Conservation (phyloP, 140 eudicot species). For the Flaveria floridana region DNA sequence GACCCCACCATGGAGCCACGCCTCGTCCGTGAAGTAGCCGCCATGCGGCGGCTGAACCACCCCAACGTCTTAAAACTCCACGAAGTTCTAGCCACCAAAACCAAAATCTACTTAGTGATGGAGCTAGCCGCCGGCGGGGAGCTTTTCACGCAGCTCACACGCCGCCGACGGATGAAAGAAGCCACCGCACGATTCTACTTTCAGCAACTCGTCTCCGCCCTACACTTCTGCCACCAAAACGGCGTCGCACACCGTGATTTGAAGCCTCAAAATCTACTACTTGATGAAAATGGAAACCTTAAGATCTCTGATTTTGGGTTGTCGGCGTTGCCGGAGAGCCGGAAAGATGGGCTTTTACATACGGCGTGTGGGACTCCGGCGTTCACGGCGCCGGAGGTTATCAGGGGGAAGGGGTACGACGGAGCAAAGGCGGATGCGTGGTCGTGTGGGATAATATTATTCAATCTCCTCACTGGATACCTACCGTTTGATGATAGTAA, state of each 20-base stretch:
- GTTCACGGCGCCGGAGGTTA: constrained; percentile 74
- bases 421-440: constrained; percentile 72
- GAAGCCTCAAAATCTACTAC: constrained; percentile 70
- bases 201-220: constrained; percentile 58
- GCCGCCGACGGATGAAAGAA: constrained; percentile 55
- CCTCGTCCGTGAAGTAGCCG: constrained; percentile 58
- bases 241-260: constrained; percentile 78
- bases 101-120: constrained; percentile 71
- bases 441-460: constrained; percentile 69
- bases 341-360: constrained; percentile 40
- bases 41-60: constrained; percentile 67
- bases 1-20: constrained; percentile 59
- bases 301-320: constrained; percentile 73
- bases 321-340: constrained; percentile 61
- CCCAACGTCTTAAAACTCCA: constrained; percentile 62
- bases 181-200: constrained; percentile 50
- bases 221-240: constrained; percentile 66
- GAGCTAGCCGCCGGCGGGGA: constrained; percentile 72
- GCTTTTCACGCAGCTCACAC: constrained; percentile 44
- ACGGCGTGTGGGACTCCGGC: constrained; percentile 90
- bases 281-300: constrained; percentile 47
- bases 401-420: constrained; percentile 62
- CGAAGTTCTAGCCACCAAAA: constrained; percentile 69
- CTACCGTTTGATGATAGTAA: constrained; percentile 62
- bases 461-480: constrained; percentile 48